Evolutionary conservation across 148 eudicot species (phyloP), one percentile per base, ranked within the genome.

Genomic region (Camellia sinensis): DNA sequence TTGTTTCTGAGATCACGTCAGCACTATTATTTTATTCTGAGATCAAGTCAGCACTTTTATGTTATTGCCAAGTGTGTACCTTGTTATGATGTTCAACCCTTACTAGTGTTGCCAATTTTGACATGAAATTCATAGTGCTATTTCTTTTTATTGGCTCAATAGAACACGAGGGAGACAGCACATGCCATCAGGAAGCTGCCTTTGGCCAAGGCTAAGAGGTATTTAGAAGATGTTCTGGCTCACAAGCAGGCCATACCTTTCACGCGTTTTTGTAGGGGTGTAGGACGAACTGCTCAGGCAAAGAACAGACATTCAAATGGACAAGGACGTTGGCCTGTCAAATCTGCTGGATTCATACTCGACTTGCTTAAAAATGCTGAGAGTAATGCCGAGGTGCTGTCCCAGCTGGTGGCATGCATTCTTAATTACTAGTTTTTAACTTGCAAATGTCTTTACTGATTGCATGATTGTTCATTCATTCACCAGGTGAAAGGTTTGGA

Each of bases 241-340:
- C 98, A 94, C 89, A 94, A 94, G 84, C 98, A 94, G 74, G 98
- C 98, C 73, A 94, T 94, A n/a, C 96, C 96, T 43, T 94, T 94
- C 89, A 92, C 96, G 12, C 95, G 98, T 17, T 94, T 92, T 87
- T 94, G 98, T 86, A 62, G 96, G 52, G 98, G 98, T 78, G 96
- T 94, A 69, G 98, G 98, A 10, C 89, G 96, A 73, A 94, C 98
- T 45, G 98, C 98, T 70, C 98, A 94, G 81, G 98, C 92, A 13
- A 94, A 94, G 89, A 85, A 81, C 84, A 86, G 92, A 69, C 96
- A 94, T 82, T 89, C 96, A 7, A 94, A 94, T 67, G 98, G 96
- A 43, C 98, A 92, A 74, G 98, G 98, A 17, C 95, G 98, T 22
- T 94, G 94, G 98, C 96, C 96, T 10, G 98, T 72, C 0, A 94